Percentiles rank a stretch among this genome's conserved stretches.
Evolutionary conservation across 2,329 filamentous ascomycete species (phyloP).

Genomic region (Aspergillus quadrilineatus): DNA sequence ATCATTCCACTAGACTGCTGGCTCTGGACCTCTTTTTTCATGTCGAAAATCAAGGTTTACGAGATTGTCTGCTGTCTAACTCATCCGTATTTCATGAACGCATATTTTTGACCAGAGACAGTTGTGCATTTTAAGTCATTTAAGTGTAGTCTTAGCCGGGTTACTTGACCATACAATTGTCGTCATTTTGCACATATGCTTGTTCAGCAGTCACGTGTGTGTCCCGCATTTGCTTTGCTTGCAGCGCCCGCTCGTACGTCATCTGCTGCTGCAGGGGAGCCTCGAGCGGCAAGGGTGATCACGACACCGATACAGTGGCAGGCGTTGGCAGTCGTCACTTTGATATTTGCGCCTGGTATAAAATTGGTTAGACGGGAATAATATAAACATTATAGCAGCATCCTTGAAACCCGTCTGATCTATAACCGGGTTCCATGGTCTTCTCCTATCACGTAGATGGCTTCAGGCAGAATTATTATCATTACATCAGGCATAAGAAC

Average conservation of each 20-base stretch:
- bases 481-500: neutral
- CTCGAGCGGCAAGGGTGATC: neutral
- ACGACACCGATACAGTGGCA: neutral
- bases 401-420: too few relatives aligned
- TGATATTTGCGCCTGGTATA: neutral
- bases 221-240: conserved; percentile 7
- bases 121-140: neutral
- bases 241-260: neutral
- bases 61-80: too few relatives aligned
- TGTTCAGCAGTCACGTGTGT: conserved; percentile 2
- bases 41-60: too few relatives aligned
- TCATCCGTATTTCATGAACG: neutral
- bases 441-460: neutral
- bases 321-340: neutral
- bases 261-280: neutral
- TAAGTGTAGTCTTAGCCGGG: neutral
- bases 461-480: neutral
- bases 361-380: neutral
- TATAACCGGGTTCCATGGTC: too few relatives aligned
- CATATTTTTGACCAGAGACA: neutral
- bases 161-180: neutral
- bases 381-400: too few relatives aligned
- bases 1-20: neutral
- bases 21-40: neutral
- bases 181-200: neutral